phyloP scores from a whole-genome alignment of 208 protist species.

The Lotmaria passim region DNA sequence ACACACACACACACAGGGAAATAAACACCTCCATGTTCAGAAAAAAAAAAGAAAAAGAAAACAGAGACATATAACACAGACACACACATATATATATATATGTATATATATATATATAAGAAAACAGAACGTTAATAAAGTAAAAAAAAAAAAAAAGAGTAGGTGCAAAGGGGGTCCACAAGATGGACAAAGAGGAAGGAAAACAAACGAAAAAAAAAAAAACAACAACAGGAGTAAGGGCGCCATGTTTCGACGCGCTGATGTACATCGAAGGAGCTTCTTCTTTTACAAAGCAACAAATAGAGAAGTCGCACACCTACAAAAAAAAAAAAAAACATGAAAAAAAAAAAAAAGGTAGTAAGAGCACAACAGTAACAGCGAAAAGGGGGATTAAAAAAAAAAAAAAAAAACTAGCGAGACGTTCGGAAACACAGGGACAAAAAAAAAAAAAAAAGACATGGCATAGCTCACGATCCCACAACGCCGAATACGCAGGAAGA shows the following conservation, averaged over 20 bases:
- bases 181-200: not conserved
- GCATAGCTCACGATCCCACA: not conserved
- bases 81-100: conserved; percentile 8
- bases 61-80: conserved; percentile 4
- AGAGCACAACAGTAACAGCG: too few species aligned
- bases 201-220: conserved; percentile 10
- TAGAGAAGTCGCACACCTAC: conserved; percentile 5
- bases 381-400: conserved; percentile 8
- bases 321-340: not conserved
- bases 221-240: too few species aligned
- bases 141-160: conserved; percentile 15
- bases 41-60: not conserved
- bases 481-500: not conserved
- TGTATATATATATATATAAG: not conserved
- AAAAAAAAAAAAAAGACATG: conserved; percentile 9
- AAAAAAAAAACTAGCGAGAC: not conserved
- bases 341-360: conserved; percentile 9
- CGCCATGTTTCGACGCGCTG: too few species aligned
- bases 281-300: conserved; percentile 8
- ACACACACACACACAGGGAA: not conserved
- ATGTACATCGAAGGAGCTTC: too few species aligned
- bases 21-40: not conserved
- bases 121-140: conserved; percentile 17
- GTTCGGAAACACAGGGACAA: too few species aligned
- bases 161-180: conserved; percentile 1